Conservation (phyloP, 441 rosid genomes). For the Rhodomyrtus psidioides region DNA sequence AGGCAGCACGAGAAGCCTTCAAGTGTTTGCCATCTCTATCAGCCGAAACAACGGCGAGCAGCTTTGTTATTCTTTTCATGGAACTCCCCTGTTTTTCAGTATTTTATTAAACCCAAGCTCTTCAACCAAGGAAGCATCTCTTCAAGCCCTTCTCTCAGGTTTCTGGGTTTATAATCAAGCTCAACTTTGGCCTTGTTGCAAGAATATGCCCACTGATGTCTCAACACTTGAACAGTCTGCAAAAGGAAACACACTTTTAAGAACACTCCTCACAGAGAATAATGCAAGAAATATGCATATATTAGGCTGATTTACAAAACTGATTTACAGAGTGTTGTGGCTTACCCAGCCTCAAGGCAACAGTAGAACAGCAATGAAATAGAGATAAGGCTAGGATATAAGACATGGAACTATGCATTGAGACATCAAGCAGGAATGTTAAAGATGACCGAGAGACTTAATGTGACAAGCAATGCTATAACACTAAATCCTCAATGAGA, state of each 20-base stretch:
- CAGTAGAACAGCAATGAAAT: background rate
- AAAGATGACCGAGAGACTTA: background rate
- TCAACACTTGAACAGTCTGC: constrained; percentile 58
- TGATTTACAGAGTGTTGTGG: background rate
- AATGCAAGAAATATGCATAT: background rate
- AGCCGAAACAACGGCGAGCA: background rate
- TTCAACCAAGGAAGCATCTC: constrained; percentile 81
- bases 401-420: background rate
- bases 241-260: background rate
- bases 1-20: background rate
- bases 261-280: background rate
- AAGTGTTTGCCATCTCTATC: background rate
- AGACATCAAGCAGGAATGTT: background rate
- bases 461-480: background rate
- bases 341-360: background rate
- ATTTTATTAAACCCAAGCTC: constrained; percentile 49
- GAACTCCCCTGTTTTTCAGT: constrained; percentile 19
- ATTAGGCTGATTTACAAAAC: background rate
- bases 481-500: background rate
- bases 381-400: background rate
- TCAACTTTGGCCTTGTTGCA: constrained; percentile 74
- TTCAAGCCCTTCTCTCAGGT: constrained; percentile 66
- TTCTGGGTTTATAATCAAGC: constrained; percentile 66
- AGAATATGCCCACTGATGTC: constrained; percentile 83
- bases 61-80: background rate